These are phyloP conservation scores for Isatis tinctoria DNA, from an alignment of 345 rosid species.

Conservation along the genomic window DNA sequence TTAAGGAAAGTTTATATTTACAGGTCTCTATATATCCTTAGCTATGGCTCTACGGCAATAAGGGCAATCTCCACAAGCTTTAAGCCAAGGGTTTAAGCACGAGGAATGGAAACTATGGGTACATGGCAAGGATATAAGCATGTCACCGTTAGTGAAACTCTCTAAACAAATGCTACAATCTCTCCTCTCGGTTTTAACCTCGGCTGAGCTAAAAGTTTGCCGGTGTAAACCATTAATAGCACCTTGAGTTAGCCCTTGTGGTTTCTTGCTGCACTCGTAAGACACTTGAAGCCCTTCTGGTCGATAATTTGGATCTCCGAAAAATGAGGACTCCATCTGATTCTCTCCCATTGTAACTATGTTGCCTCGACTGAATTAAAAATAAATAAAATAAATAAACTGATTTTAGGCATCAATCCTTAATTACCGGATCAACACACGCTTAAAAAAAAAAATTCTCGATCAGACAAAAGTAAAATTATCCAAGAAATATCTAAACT, in stretches of 20 bases:
- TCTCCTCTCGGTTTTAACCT: constrained; percentile 23
- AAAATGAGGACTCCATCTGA: constrained; percentile 15
- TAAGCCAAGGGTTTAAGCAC: constrained; percentile 90
- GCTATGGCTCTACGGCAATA: constrained; percentile 61
- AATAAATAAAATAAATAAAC: neutral
- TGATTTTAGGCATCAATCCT: neutral
- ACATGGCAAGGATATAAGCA: constrained; percentile 55
- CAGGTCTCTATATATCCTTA: constrained; percentile 9
- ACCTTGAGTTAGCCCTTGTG: constrained; percentile 68
- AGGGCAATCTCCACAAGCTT: constrained; percentile 88
- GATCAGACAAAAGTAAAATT: neutral
- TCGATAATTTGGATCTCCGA: neutral
- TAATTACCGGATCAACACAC: neutral
- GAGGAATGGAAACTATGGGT: constrained; percentile 65
- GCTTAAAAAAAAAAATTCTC: neutral
- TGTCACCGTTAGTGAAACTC: constrained; percentile 60
- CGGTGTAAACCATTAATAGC: constrained; percentile 45
- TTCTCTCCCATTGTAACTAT: constrained; percentile 16
- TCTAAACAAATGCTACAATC: constrained; percentile 70
- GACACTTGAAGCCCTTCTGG: constrained; percentile 32
- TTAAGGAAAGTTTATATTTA: constrained; percentile 12
- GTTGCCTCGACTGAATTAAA: constrained; percentile 15
- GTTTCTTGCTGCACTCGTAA: constrained; percentile 43
- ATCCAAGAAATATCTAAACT: neutral
- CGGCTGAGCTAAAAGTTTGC: constrained; percentile 41